Conservation (phyloP, 2,329 filamentous ascomycete genomes). For the Talaromyces albobiverticillius region DNA sequence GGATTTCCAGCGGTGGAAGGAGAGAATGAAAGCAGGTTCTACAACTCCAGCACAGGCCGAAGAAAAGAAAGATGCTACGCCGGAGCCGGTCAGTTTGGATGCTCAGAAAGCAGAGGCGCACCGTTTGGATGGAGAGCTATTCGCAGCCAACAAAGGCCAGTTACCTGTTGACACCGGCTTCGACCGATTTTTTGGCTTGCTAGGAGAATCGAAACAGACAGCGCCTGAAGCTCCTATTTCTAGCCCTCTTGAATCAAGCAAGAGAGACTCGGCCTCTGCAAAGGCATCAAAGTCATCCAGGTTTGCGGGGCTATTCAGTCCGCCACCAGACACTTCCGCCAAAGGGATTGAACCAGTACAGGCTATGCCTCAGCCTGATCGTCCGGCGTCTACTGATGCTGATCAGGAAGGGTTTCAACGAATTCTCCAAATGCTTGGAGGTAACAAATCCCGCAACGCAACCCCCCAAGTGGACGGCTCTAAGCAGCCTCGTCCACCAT, state of each 20-base stretch:
- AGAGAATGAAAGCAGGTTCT: constrained; percentile 73
- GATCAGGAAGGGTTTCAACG: constrained; percentile 85
- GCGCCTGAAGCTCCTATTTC: constrained; percentile 36
- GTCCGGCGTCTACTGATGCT: constrained; percentile 51
- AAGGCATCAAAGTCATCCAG: constrained; percentile 71
- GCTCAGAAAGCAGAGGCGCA: constrained; percentile 37
- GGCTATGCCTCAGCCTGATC: constrained; percentile 24
- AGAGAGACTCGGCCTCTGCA: constrained; percentile 38
- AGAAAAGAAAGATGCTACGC: constrained; percentile 43
- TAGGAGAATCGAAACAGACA: constrained; percentile 49
- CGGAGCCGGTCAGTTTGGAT: constrained; percentile 20
- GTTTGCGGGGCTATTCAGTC: constrained; percentile 77
- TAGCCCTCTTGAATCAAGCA: constrained; percentile 35
- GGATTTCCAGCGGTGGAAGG: constrained; percentile 93
- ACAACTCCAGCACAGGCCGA: constrained; percentile 30
- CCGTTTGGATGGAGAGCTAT: constrained; percentile 49
- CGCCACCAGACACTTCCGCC: constrained; percentile 54
- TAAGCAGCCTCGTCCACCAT: constrained; percentile 29
- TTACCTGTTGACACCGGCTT: constrained; percentile 65
- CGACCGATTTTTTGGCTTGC: constrained; percentile 73
- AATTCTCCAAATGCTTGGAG: constrained; percentile 76
- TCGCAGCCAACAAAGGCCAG: constrained; percentile 56
- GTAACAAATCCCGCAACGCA: constrained; percentile 43
- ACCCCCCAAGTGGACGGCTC: constrained; percentile 42
- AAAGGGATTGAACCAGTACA: constrained; percentile 27